Conservation (phyloP, 2,329 filamentous ascomycete genomes). For the Ophiocordyceps camponoti-saundersi region DNA sequence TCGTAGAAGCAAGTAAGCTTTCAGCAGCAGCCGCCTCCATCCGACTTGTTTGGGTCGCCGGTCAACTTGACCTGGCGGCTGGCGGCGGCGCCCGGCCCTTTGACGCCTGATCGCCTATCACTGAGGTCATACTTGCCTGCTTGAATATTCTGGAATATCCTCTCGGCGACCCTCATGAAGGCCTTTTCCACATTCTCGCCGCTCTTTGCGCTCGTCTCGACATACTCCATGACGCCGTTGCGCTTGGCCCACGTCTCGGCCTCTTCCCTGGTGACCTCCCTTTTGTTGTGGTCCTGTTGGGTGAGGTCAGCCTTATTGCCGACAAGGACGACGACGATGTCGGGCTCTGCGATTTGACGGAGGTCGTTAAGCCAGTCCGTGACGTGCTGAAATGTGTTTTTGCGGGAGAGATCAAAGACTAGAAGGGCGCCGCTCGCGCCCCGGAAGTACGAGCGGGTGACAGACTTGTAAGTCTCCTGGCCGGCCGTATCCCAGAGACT, state of each 20-base stretch:
- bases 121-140: conserved; percentile 89
- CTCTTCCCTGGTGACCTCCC: conserved; percentile 68
- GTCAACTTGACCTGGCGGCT: conserved; percentile 28
- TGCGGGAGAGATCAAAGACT: conserved; percentile 86
- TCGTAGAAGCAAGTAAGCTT: not conserved
- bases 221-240: conserved; percentile 82
- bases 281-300: conserved; percentile 36
- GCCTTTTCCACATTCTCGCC: conserved; percentile 88
- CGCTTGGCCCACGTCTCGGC: conserved; percentile 75
- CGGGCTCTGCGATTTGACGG: conserved; percentile 84
- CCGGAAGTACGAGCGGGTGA: conserved; percentile 86
- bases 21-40: conserved; percentile 30
- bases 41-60: conserved; percentile 18
- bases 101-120: conserved; percentile 81
- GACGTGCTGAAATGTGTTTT: conserved; percentile 70
- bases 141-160: conserved; percentile 95
- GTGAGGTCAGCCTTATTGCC: conserved; percentile 89
- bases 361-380: conserved; percentile 91
- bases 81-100: conserved; percentile 42
- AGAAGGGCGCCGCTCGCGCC: conserved; percentile 57
- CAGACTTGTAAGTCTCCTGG: conserved; percentile 94
- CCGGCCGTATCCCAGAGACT: conserved; percentile 92
- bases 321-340: conserved; percentile 86
- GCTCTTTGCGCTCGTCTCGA: conserved; percentile 92
- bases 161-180: conserved; percentile 82